phyloP scores from a whole-genome alignment of 495 filamentous ascomycete species.

The Penicillium robsamsonii region DNA sequence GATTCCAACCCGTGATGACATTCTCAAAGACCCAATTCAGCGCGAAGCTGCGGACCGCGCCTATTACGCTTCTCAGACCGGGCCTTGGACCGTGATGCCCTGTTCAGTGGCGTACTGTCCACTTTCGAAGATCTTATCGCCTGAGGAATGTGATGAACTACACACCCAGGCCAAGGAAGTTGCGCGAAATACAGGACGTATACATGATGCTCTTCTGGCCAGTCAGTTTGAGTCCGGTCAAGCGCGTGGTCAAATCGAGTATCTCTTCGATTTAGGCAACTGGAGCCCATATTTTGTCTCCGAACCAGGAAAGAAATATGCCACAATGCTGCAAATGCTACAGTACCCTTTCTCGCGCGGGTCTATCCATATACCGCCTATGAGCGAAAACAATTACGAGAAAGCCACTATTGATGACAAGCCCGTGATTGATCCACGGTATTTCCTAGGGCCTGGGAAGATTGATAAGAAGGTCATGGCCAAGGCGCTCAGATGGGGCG shows the following conservation, averaged over 20 bases:
- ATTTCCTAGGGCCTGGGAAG: slow-evolving; percentile 35
- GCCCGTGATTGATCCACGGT: slow-evolving; percentile 46
- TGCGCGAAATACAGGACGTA: background rate
- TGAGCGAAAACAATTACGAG: background rate
- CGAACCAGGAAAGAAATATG: slow-evolving; percentile 47
- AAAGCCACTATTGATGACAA: slow-evolving; percentile 21
- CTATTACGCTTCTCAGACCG: slow-evolving; percentile 31
- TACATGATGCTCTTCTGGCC: slow-evolving; percentile 18
- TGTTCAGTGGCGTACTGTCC: slow-evolving; percentile 49
- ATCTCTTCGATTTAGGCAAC: slow-evolving; percentile 49
- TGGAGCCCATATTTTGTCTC: slow-evolving; percentile 43
- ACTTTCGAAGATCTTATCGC: slow-evolving; percentile 33
- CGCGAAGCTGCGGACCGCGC: slow-evolving; percentile 33
- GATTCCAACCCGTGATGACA: slow-evolving; percentile 40
- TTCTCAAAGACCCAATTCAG: slow-evolving; percentile 31
- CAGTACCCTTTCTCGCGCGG: slow-evolving; percentile 54
- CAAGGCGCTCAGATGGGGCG: slow-evolving; percentile 38
- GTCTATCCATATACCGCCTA: slow-evolving; percentile 41
- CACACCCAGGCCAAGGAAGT: slow-evolving; percentile 1
- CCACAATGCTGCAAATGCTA: slow-evolving; percentile 52
- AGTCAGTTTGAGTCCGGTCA: slow-evolving; percentile 29
- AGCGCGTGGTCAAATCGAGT: slow-evolving; percentile 50
- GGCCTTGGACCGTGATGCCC: slow-evolving; percentile 38
- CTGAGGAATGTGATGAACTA: slow-evolving; percentile 15
- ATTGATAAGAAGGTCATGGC: slow-evolving; percentile 46